Evolutionary conservation across 1,139 yeast genomes (phyloP).

Genomic region (Sugiyamaella neomexicana): DNA sequence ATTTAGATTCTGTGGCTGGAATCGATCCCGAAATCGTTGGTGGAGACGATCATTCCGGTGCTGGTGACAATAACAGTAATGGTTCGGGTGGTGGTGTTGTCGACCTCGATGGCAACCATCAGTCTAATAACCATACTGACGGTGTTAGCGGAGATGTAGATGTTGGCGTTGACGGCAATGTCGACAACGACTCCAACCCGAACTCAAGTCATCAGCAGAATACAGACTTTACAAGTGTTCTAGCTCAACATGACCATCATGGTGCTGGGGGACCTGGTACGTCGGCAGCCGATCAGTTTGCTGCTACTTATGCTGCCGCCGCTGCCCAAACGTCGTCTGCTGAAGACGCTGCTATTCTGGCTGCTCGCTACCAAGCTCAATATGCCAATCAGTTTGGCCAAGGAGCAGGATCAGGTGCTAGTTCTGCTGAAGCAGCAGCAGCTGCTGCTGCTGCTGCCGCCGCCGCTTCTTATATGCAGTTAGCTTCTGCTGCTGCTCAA

Average conservation of each 20-base stretch:
- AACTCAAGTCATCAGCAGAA: background rate
- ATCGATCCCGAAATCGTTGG: constrained; percentile 39
- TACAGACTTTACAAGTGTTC: constrained; percentile 4
- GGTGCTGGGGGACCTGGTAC: constrained; percentile 12
- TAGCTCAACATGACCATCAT: constrained; percentile 8
- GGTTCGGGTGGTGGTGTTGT: constrained; percentile 2
- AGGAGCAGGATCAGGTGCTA: constrained; percentile 2
- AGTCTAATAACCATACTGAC: background rate
- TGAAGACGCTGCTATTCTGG: constrained; percentile 15
- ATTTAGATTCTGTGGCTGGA: constrained; percentile 32
- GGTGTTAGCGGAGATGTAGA: constrained; percentile 7
- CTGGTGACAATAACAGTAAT: background rate
- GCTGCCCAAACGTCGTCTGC: constrained; percentile 1
- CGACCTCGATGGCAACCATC: background rate
- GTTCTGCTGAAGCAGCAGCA: constrained; percentile 10
- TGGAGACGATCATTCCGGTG: constrained; percentile 10
- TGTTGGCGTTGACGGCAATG: constrained; percentile 10
- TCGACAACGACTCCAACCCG: background rate
- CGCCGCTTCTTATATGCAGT: constrained; percentile 21
- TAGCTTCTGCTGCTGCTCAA: constrained; percentile 17
- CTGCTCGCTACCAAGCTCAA: constrained; percentile 16
- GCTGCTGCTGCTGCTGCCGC: constrained; percentile 18
- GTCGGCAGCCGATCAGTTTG: constrained; percentile 16
- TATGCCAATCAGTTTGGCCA: constrained; percentile 11
- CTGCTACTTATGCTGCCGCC: constrained; percentile 11